These are phyloP conservation scores for Isatis lusitanica DNA, from an alignment of 441 rosid species.

Conservation along the genomic window DNA sequence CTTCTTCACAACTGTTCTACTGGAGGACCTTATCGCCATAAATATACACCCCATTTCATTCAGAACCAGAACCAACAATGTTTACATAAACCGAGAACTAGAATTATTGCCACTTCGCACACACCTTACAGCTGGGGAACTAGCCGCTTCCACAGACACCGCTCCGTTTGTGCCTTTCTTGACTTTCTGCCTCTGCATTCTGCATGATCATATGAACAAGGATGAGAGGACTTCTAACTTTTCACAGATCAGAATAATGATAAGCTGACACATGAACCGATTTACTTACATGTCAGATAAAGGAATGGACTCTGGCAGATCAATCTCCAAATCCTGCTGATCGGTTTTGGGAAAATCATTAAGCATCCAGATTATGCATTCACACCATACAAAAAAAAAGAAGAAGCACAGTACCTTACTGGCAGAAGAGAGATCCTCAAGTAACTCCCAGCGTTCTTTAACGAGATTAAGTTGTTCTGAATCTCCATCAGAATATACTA, in stretches of 20 bases:
- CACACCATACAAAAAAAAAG: neutral
- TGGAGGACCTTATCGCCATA: slow-evolving; percentile 21
- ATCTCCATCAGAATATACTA: slow-evolving; percentile 68
- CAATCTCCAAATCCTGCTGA: slow-evolving; percentile 41
- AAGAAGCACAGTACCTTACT: slow-evolving; percentile 38
- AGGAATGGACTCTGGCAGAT: slow-evolving; percentile 36
- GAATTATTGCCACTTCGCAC: neutral
- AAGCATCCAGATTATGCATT: neutral
- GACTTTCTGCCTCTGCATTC: slow-evolving; percentile 32
- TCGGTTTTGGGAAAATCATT: neutral
- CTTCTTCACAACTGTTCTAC: slow-evolving; percentile 16
- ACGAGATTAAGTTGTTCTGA: slow-evolving; percentile 55
- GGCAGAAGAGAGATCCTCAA: slow-evolving; percentile 35
- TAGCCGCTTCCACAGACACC: slow-evolving; percentile 13
- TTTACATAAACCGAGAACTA: neutral
- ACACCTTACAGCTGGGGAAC: slow-evolving; percentile 26
- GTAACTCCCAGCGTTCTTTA: slow-evolving; percentile 49
- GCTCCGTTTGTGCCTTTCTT: slow-evolving; percentile 21
- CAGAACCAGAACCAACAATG: neutral
- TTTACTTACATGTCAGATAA: slow-evolving; percentile 50
- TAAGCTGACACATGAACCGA: neutral
- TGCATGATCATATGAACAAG: slow-evolving; percentile 6
- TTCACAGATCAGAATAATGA: slow-evolving; percentile 6
- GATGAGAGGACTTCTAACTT: neutral
- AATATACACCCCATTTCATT: neutral